Evolutionary conservation across 306 rosid species (phyloP), one percentile per base, ranked within the genome.

Genomic region (Canavalia ensiformis): DNA sequence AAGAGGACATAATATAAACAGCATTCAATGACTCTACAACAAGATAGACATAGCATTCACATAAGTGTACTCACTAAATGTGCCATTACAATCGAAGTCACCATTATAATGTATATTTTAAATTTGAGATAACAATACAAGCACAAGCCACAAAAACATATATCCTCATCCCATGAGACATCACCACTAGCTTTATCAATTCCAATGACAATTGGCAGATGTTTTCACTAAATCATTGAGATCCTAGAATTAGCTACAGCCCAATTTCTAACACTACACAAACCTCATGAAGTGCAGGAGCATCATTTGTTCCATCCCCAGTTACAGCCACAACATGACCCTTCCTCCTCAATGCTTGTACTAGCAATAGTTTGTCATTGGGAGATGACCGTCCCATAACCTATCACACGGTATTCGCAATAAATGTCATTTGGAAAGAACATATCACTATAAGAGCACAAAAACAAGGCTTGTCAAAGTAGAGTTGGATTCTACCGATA

Each of bases 321-420:
- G 97, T 95, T 46, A 92, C 98, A 66, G 97, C 98, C 82, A 95
- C 98, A 84, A 95, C 94, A 73, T 89, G 92, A 42, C 92, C 91
- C 70, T 47, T 87, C 85, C 86, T 92, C 87, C 92, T 91, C 88
- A 95, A 79, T 59, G 98, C 91, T 92, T 95, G 95, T 87, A 95
- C 98, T 63, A 95, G 93, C 82, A 95, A 73, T 78, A 95, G 94
- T 81, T 92, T 92, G 81, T 95, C 98, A 82, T 83, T 91, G 41
- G 98, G 97, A 68, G 97, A 92, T 62, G 98, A 95, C 69, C 97
- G 90, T 46, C 97, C 98, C 98, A 95, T 95, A 73, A 95, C 97
- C 98, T 95, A 72, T 81, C 33, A 72, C 47, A 81, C 56, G 66
- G 56, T 52, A 64, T 55, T 81, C 66, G 62, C 18, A 84, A 68